Evolutionary conservation across 2,329 filamentous ascomycete species (phyloP).

Genomic region (Penicillium sp.): DNA sequence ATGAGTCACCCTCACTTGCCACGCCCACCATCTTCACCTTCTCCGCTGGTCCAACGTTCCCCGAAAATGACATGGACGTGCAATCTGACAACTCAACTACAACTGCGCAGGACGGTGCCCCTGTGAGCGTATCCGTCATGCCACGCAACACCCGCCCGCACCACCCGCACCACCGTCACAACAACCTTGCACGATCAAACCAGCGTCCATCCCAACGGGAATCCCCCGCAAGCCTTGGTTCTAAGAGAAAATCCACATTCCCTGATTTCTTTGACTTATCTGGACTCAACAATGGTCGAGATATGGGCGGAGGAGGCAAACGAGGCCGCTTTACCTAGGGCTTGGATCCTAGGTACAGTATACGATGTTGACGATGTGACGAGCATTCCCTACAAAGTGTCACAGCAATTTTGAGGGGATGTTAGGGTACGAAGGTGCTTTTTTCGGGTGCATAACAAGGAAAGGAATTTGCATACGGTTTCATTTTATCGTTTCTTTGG

Average conservation of each 20-base stretch:
- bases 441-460: constrained; percentile 35
- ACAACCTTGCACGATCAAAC: constrained; percentile 39
- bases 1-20: constrained; percentile 28
- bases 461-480: constrained; percentile 34
- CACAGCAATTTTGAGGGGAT: constrained; percentile 31
- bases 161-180: constrained; percentile 42
- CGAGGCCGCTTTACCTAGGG: constrained; percentile 48
- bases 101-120: constrained; percentile 34
- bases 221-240: constrained; percentile 43
- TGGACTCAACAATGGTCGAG: constrained; percentile 45
- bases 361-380: constrained; percentile 35
- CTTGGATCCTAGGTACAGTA: constrained; percentile 2
- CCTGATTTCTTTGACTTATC: constrained; percentile 55
- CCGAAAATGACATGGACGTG: constrained; percentile 48
- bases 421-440: constrained; percentile 19
- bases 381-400: constrained; percentile 37
- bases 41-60: constrained; percentile 44
- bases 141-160: constrained; percentile 44
- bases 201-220: constrained; percentile 42
- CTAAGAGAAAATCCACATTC: constrained; percentile 51
- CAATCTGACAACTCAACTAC: constrained; percentile 39
- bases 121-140: constrained; percentile 47
- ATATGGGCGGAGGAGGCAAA: constrained; percentile 50
- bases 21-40: constrained; percentile 47
- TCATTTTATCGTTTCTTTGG: constrained; percentile 20